Evolutionary conservation across 805 yeast species (phyloP), one percentile per base, ranked within the genome.

Genomic region (Candida taoyuanica): DNA sequence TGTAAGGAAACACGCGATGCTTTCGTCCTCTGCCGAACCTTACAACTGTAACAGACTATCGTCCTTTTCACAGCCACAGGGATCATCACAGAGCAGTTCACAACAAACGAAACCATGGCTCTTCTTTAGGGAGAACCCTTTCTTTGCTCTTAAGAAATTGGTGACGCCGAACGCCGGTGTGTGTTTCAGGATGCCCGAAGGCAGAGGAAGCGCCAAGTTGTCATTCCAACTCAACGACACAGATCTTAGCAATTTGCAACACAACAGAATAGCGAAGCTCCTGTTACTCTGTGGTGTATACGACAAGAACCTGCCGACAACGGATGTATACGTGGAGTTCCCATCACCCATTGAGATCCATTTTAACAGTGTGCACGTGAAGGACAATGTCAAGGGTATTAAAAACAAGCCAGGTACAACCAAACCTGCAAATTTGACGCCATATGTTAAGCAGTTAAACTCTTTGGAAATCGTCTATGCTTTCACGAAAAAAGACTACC

Each of bases 331-430:
- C 8, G 49, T 86, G 8, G 76, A 74, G 48, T 89, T 77, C 49
- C 97, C 98, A 0, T 66, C 63, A 19, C 86, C 85, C 5, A 63
- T 80, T 32, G 94, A 84, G 52, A 64, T 89, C 3, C 68, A 67
- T 29, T 68, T 84, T 28, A 86, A 91, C 53, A 70, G 68, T 5
- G 43, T 47, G 3, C 60, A 56, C 13, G 54, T 81, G 2, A 70
- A 70, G 29, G 78, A 70, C 26, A 76, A 76, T 42, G 73, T 79
- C 2, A 74, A 79, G 39, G 97, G 97, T 1, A 63, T 88, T 21
- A 86, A 86, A 53, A 82, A 81, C 33, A 74, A 71, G 42, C 73
- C 74, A 0, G 96, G 95, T 0, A 80, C 96, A 0, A 81, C 88
- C 1, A 73, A 76, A 43, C 96, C 97, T 0, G 88, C 86, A 0